phyloP scores from a whole-genome alignment of 441 rosid species.

The Pelargonium australe region DNA sequence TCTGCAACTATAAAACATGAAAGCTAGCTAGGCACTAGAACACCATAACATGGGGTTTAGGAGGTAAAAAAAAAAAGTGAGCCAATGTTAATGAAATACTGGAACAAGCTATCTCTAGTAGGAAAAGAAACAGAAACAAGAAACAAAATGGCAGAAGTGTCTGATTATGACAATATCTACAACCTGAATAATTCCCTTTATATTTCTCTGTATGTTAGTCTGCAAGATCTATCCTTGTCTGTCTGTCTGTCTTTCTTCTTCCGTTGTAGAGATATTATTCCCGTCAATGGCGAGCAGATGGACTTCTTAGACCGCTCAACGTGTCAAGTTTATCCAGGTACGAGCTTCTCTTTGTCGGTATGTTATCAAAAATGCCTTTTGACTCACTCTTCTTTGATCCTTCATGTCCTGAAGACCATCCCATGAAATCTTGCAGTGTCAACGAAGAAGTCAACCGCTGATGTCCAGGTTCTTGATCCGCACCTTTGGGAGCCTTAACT shows the following conservation, averaged over 20 bases:
- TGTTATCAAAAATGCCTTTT: slow-evolving; percentile 23
- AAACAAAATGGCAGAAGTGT: neutral
- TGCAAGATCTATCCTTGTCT: neutral
- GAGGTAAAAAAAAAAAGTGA: neutral
- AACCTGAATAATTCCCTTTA: neutral
- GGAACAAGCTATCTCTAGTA: neutral
- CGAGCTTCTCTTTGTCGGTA: slow-evolving; percentile 47
- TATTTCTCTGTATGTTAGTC: neutral
- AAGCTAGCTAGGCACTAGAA: slow-evolving; percentile 1
- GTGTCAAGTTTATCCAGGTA: slow-evolving; percentile 47
- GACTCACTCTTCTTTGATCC: slow-evolving; percentile 34
- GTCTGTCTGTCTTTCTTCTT: neutral
- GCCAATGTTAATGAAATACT: neutral
- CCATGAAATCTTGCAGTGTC: slow-evolving; percentile 80
- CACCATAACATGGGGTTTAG: neutral
- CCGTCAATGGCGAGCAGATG: slow-evolving; percentile 62
- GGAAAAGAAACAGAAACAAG: neutral
- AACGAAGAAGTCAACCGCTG: slow-evolving; percentile 26
- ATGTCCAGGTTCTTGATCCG: slow-evolving; percentile 18
- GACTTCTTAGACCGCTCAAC: slow-evolving; percentile 66
- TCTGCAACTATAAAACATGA: neutral
- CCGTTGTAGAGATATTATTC: neutral
- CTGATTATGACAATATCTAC: neutral
- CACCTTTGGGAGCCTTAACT: neutral
- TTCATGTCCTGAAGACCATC: slow-evolving; percentile 50